phyloP scores from a whole-genome alignment of 306 rosid genomes.

The Acmispon strigosus region DNA sequence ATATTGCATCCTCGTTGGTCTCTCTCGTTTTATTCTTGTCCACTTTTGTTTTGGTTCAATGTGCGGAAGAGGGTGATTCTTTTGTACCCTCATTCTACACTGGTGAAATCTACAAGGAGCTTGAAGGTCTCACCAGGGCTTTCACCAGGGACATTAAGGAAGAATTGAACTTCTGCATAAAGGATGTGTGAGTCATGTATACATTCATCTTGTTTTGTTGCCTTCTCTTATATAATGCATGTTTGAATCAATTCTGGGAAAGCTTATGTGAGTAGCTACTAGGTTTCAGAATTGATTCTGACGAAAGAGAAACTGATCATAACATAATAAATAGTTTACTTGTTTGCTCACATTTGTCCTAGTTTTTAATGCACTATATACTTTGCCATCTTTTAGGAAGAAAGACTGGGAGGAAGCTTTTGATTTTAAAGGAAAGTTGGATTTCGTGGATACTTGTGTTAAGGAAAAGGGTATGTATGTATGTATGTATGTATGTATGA shows the following conservation, averaged over 20 bases:
- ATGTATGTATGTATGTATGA: constrained; percentile 24
- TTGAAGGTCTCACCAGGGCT: constrained; percentile 36
- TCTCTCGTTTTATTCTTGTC: constrained; percentile 22
- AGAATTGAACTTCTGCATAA: constrained; percentile 47
- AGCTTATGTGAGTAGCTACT: too few relatives aligned
- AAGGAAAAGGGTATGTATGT: constrained; percentile 41
- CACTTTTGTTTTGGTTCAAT: constrained; percentile 9
- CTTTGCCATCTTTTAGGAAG: constrained; percentile 32
- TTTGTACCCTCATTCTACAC: neutral
- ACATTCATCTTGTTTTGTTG: neutral
- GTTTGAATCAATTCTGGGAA: too few relatives aligned
- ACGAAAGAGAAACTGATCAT: too few relatives aligned
- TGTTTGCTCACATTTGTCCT: neutral
- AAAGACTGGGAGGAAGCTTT: constrained; percentile 64
- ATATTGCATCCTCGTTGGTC: constrained; percentile 20
- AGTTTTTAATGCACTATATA: neutral
- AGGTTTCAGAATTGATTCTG: too few relatives aligned
- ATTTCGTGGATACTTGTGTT: constrained; percentile 44
- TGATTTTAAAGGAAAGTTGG: constrained; percentile 38
- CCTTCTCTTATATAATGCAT: neutral
- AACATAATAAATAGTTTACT: neutral
- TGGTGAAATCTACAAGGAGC: constrained; percentile 22
- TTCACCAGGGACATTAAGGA: constrained; percentile 34
- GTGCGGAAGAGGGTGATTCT: constrained; percentile 29
- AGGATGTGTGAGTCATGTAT: constrained; percentile 46